Evolutionary conservation across 2,329 filamentous ascomycete species (phyloP), one percentile per base, ranked within the genome.

Genomic region (Verticillium nubilum): DNA sequence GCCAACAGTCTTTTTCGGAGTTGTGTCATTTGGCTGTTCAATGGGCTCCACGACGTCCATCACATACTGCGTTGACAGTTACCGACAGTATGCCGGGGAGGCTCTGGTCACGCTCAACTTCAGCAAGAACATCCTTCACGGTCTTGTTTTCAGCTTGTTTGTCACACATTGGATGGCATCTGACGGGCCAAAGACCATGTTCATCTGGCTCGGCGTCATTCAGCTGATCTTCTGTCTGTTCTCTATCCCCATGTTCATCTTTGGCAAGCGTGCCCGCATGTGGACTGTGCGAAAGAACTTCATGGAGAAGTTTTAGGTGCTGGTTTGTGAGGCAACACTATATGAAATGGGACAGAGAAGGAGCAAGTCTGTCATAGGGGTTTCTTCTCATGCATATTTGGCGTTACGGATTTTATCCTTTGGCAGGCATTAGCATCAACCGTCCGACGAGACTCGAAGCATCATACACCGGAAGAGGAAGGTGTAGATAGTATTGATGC

Each of bases 91-190:
- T 73, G 94, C 94, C 0, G 93, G 92, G 23, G 94, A 98, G 74
- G 93, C 94, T 2, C 81, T 98, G 33, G 95, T 98, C 15, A 97
- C 94, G 23, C 79, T 98, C 65, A 98, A 97, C 69, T 95, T 97
- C 69, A 87, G 86, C 75, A 98, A 98, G 80, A 98, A 97, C 70
- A 83, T 97, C 59, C 84, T 97, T 27, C 94, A 98, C 67, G 94
- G 94, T 0, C 79, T 98, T 58, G 82, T 97, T 0, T 98, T 97
- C 70, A 86, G 90, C 61, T 78, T 97, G 56, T 97, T 98, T 72
- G 90, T 97, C 66, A 91, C 91, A 4, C 79, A 84, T 58, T 98
- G 94, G 94, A 78, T 98, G 25, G 83, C 89, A 31, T 71, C 74
- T 1, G 87, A 92, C 60, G 93, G 94, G 0, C 81, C 89, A 12